Base-by-base conservation (phyloP, 495 filamentous ascomycete genomes). In the Endocarpon pusillum region DNA sequence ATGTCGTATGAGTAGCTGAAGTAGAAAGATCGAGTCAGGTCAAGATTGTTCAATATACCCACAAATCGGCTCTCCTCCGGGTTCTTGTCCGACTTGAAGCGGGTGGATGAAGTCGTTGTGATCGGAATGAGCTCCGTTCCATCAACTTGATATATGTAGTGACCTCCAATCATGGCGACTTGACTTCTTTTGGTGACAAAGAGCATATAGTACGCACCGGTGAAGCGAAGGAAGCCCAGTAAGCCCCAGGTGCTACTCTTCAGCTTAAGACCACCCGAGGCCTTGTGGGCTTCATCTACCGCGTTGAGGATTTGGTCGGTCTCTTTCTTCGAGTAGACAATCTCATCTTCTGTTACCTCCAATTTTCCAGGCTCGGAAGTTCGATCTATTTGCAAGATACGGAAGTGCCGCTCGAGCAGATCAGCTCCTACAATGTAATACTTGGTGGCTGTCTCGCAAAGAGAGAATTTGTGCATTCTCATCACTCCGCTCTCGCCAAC, bases 1-100 rank as follows among this genome's bases (percentile, higher is more conserved):
- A 96, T 81, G 46, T 96, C 81, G 54, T 97, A 97, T 2, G 85
- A 89, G 52, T 96, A 94, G 53, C 91, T 94, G 58, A 94, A 97
- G 58, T 97, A 97, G 51, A 97, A 96, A 0, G 80, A 91, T 21
- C 78, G 65, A 2, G 75, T 80, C 28, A 97, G 57, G 50, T 97
- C 89, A 7, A 97, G 66, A 45, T 92, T 91, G 51, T 78, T 81
- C 11, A 97, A 60, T 36, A 94, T 94, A 19, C 72, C 67, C 27
- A 94, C 67, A 51, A 86, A 96, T 29, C 89, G 69, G 32, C 78
- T 71, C 56, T 97, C 89, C 48, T 96, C 89, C 0, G 81, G 67
- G 48, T 92, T 85, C 34, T 74, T 71, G 41, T 94, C 84, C 10
- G 73, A 60, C 49, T 74, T 85, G 44, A 75, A 70, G 16, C 71